These are phyloP conservation scores for Diaporthe citri DNA, from an alignment of 2,329 filamentous ascomycete genomes.

Conservation along the genomic window DNA sequence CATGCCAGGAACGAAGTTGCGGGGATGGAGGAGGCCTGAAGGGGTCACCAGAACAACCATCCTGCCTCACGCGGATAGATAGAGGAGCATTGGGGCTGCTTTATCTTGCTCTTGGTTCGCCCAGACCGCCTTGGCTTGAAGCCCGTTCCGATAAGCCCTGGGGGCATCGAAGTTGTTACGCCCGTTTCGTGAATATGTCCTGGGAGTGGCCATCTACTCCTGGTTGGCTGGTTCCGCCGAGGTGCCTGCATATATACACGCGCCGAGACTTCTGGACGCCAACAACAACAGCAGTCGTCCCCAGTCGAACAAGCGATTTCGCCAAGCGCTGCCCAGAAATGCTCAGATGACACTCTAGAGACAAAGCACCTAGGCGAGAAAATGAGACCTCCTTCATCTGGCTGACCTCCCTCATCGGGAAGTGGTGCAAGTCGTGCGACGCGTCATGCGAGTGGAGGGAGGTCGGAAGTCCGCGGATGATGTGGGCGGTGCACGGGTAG, in stretches of 20 bases:
- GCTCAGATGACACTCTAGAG: neutral
- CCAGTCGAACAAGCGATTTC: neutral
- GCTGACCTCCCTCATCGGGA: slow-evolving; percentile 18
- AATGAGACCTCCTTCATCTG: slow-evolving; percentile 9
- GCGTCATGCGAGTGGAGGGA: neutral
- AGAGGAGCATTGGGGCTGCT: slow-evolving; percentile 4
- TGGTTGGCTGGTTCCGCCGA: slow-evolving; percentile 7
- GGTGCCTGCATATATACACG: slow-evolving; percentile 5
- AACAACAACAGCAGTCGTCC: neutral
- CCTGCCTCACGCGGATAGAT: neutral
- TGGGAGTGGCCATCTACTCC: neutral
- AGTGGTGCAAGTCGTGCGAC: neutral
- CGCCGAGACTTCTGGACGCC: neutral
- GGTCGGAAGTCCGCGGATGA: neutral
- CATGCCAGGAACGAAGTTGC: neutral
- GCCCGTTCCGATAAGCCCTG: slow-evolving; percentile 4
- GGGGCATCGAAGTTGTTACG: neutral
- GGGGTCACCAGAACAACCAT: slow-evolving; percentile 6
- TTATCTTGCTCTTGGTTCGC: slow-evolving; percentile 23
- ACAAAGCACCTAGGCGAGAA: neutral
- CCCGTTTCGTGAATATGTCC: neutral
- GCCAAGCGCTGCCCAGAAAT: slow-evolving; percentile 27
- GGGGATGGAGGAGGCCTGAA: neutral
- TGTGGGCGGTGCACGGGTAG: neutral
- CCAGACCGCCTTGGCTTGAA: slow-evolving; percentile 17